Evolutionary conservation across 257 asterid species (phyloP).

Genomic region (Orobanche coerulescens): DNA sequence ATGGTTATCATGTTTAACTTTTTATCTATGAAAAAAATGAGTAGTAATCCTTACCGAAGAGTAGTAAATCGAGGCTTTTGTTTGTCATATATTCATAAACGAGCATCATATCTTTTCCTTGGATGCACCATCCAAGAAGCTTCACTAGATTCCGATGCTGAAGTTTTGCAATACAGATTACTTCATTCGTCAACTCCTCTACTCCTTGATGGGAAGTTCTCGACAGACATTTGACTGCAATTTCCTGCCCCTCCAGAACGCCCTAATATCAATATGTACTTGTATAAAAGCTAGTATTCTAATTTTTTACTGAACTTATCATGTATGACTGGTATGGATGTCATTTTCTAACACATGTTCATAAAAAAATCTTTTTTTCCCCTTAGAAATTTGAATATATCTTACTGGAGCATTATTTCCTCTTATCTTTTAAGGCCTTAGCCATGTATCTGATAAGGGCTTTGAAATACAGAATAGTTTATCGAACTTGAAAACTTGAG

Average conservation of each 20-base stretch:
- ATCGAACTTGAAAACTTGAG: too few species aligned
- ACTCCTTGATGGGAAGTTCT: neutral
- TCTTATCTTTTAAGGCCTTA: too few species aligned
- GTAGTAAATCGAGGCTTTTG: neutral
- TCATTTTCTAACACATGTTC: too few species aligned
- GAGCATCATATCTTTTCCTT: neutral
- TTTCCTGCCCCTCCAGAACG: neutral
- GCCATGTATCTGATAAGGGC: too few species aligned
- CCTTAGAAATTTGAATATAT: too few species aligned
- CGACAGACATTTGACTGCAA: neutral
- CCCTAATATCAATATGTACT: neutral
- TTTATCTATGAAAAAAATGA: neutral
- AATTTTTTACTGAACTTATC: too few species aligned
- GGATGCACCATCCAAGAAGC: neutral
- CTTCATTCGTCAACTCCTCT: neutral
- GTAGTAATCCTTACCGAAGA: neutral
- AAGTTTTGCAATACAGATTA: neutral
- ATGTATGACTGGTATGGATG: too few species aligned
- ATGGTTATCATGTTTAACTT: neutral
- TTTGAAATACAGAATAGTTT: too few species aligned
- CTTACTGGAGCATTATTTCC: too few species aligned
- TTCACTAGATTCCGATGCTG: slow-evolving; percentile 1
- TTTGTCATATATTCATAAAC: neutral
- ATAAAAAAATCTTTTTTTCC: too few species aligned
- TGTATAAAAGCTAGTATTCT: too few species aligned